Conservation (phyloP, 2,329 filamentous ascomycete species). For the Colletotrichum godetiae region DNA sequence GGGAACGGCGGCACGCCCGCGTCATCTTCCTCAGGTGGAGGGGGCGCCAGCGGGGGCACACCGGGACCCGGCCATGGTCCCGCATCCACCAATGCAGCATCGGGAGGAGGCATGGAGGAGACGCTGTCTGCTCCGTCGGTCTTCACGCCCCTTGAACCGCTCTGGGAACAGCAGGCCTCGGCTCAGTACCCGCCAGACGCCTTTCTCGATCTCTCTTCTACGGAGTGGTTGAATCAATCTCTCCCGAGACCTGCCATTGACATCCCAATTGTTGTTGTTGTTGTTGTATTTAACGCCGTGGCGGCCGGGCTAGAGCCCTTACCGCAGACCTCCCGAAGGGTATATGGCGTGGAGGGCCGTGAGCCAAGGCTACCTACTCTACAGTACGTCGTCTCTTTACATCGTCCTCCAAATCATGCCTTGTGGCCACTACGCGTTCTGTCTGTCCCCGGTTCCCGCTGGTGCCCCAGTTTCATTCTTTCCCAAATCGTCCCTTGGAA, state of each 20-base stretch:
- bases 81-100: not conserved
- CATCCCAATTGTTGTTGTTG: too few species aligned
- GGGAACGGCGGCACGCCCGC: not conserved
- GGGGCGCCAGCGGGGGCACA: not conserved
- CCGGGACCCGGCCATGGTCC: not conserved
- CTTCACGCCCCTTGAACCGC: not conserved
- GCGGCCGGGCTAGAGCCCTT: too few species aligned
- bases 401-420: too few species aligned
- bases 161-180: constrained; percentile 3
- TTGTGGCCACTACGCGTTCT: too few species aligned
- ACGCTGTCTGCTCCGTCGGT: not conserved
- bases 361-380: too few species aligned
- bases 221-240: constrained; percentile 48
- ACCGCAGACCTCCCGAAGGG: too few species aligned
- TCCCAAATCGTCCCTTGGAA: too few species aligned
- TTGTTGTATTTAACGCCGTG: too few species aligned
- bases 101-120: not conserved
- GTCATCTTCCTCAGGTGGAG: not conserved
- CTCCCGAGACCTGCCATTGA: constrained; percentile 51
- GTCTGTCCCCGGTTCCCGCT: too few species aligned
- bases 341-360: too few species aligned
- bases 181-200: constrained; percentile 52
- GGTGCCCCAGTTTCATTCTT: too few species aligned
- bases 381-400: too few species aligned
- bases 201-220: constrained; percentile 56